These are phyloP conservation scores for Cyberlindnera petersonii DNA, from an alignment of 805 yeast species.

Conservation along the genomic window DNA sequence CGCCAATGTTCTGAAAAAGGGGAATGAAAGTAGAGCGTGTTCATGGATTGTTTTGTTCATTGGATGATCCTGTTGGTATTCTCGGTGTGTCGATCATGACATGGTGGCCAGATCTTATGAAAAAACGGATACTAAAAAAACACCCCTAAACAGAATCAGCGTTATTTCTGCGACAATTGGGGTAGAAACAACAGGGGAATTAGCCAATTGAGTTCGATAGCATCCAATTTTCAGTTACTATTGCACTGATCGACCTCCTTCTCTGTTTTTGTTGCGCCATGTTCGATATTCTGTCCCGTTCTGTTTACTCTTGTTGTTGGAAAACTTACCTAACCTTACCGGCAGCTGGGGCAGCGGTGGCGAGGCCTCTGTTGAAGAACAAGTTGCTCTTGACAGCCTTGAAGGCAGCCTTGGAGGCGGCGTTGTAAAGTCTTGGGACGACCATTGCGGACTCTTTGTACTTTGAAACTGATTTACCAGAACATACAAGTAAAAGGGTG, in stretches of 20 bases:
- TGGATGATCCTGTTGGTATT: too few relatives aligned
- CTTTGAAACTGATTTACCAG: too few relatives aligned
- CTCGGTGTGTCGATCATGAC: neutral
- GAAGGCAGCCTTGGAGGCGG: constrained; percentile 79
- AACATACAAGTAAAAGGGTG: too few relatives aligned
- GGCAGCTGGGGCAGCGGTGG: constrained; percentile 67
- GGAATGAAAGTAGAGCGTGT: too few relatives aligned
- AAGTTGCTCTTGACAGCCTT: constrained; percentile 85
- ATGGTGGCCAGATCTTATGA: neutral
- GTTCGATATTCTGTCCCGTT: neutral
- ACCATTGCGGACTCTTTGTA: constrained; percentile 33
- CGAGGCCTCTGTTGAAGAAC: constrained; percentile 67
- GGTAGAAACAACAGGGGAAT: too few relatives aligned
- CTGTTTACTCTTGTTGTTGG: neutral
- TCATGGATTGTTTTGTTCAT: too few relatives aligned
- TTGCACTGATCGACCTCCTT: too few relatives aligned
- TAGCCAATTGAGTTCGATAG: too few relatives aligned
- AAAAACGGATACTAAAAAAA: constrained; percentile 1
- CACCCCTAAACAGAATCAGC: neutral
- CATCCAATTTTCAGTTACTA: too few relatives aligned
- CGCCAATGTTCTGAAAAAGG: too few relatives aligned
- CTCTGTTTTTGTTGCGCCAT: too few relatives aligned
- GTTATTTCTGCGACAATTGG: neutral
- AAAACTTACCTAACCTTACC: constrained; percentile 88
- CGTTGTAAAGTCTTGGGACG: constrained; percentile 55